Evolutionary conservation across 306 rosid species (phyloP), one percentile per base, ranked within the genome.

Genomic region (Quercus robur): DNA sequence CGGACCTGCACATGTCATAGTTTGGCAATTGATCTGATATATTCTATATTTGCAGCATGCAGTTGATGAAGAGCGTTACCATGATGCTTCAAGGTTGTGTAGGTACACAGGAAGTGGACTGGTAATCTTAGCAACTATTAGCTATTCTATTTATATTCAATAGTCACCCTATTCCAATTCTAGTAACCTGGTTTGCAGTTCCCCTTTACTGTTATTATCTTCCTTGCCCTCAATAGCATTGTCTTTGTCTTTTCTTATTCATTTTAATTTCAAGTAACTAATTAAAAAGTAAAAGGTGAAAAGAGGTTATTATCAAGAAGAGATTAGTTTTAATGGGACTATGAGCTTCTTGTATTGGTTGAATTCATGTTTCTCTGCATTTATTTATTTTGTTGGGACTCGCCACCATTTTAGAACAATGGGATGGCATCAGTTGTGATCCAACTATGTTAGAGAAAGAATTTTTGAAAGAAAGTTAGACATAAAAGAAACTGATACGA

Each of bases 71-170:
- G 99, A 96, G 81, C 93, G 97, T 19, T 96, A 96, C 81, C 97
- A 80, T 67, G 98, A 93, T 86, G 99, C 99, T 51, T 96, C 94
- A 11, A 90, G 71, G 78, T 87, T 96, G 85, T 96, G 98, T 51
- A 91, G 77, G 83, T 75, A 87, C 81, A 90, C 98, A 11, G 99
- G 99, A 87, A 96, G 99, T 75, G 98, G 99, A 85, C 89, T 96
- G 98, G 99, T 96, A 90, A 70, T 0, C 71, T 79, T 80, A 46
- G 52, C 49, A 76, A 51, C 75, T 82, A 41, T 44, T 71, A 26
- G 61, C 79, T 58, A 6, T 23, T 72, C 56, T 30, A 75, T 56
- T 44, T 72, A 61, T 30, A 75, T 56, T 44, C 49, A 18, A 52
- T n/a, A 63, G 1, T 33, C 20, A 35, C 72, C 17, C 17, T 68